Conservation (phyloP, 495 filamentous ascomycete species). For the Aspergillus olivimuriae region DNA sequence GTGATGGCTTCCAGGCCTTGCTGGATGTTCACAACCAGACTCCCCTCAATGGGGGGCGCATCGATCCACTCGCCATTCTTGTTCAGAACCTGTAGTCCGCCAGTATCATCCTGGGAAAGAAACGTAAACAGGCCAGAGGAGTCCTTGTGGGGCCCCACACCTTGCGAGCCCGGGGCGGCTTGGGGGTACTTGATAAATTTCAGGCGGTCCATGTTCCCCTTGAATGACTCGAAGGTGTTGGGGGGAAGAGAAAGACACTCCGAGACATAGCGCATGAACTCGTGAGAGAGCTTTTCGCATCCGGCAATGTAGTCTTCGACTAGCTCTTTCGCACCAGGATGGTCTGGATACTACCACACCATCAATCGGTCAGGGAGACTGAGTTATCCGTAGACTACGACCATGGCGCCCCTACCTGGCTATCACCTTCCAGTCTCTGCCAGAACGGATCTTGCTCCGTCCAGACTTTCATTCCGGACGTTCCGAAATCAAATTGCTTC, state of each 20-base stretch:
- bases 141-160: constrained; percentile 91
- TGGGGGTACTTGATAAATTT: constrained; percentile 92
- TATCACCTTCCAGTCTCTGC: constrained; percentile 44
- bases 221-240: constrained; percentile 75
- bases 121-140: constrained; percentile 57
- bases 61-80: constrained; percentile 45
- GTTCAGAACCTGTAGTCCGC: constrained; percentile 46
- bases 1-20: constrained; percentile 91
- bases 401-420: constrained; percentile 26
- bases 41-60: constrained; percentile 40
- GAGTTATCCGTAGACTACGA: too few relatives aligned
- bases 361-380: too few relatives aligned
- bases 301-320: constrained; percentile 72
- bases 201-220: constrained; percentile 79
- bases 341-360: constrained; percentile 51
- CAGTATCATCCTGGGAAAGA: constrained; percentile 47
- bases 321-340: constrained; percentile 59
- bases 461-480: constrained; percentile 27
- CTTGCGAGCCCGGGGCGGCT: constrained; percentile 54
- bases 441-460: constrained; percentile 68
- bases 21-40: constrained; percentile 56
- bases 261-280: constrained; percentile 75
- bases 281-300: constrained; percentile 63
- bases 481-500: constrained; percentile 42
- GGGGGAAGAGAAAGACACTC: constrained; percentile 71